These are phyloP conservation scores for Aeminium ludgeri DNA, from an alignment of 495 filamentous ascomycete species.

Conservation along the genomic window DNA sequence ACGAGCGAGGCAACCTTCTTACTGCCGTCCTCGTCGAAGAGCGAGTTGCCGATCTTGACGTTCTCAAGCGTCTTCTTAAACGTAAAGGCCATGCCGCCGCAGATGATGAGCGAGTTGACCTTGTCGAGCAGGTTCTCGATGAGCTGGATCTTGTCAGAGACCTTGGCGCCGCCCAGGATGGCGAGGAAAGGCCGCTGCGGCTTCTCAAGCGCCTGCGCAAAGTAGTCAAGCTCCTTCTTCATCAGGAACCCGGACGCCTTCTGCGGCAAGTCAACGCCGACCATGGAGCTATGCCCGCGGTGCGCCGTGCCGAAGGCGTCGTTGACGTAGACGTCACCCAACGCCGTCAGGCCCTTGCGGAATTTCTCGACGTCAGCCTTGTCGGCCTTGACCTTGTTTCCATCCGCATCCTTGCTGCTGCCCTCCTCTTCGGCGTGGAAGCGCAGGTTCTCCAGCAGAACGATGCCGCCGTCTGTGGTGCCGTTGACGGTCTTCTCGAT, in stretches of 20 bases:
- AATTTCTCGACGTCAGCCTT: conserved; percentile 83
- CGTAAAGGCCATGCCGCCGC: conserved; percentile 97
- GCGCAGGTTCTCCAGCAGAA: conserved; percentile 91
- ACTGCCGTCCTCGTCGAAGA: conserved; percentile 89
- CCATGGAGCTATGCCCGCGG: conserved; percentile 97
- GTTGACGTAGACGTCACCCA: conserved; percentile 95
- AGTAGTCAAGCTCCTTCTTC: conserved; percentile 99
- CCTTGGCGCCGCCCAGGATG: conserved; percentile 94
- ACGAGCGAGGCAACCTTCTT: conserved; percentile 80
- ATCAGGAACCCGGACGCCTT: conserved; percentile 95
- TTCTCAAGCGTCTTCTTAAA: conserved; percentile 96
- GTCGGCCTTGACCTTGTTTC: conserved; percentile 92
- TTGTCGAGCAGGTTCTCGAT: conserved; percentile 98
- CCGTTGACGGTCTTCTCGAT: conserved; percentile 79
- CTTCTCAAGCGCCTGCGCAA: conserved; percentile 86
- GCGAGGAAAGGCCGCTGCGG: conserved; percentile 94
- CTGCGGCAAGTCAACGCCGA: conserved; percentile 84
- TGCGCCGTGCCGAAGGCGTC: conserved; percentile 98
- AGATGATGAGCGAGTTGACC: conserved; percentile 91
- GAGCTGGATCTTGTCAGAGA: conserved; percentile 98
- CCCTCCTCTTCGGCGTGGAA: conserved; percentile 98
- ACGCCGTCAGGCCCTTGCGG: conserved; percentile 81
- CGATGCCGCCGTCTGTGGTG: conserved; percentile 63
- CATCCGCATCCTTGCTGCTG: conserved; percentile 74
- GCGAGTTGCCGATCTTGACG: conserved; percentile 75